Base-by-base conservation (phyloP, 768 basidiomycete genomes). In the Lepiota subincarnata region DNA sequence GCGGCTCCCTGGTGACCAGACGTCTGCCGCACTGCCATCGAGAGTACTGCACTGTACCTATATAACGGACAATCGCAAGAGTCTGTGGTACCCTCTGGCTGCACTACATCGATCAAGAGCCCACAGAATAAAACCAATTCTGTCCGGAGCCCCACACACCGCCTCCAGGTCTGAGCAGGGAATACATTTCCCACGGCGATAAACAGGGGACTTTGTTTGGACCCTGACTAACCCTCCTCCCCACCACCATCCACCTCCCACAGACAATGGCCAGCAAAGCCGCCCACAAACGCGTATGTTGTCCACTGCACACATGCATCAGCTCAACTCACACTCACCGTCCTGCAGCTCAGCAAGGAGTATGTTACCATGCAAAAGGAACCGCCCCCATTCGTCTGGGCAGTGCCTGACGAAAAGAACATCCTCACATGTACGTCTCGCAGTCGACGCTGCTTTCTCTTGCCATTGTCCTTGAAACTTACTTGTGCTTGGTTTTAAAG, bases 311-410 rank as follows among this genome's bases (percentile, higher is more conserved):
- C 45, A 43, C 35, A 41, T 22, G 34, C 49, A 48, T 58, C 6
- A 13, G 22, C 18, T n/a, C 1, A 16, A 7, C 37, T 16, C 40
- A 35, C 6, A 12, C 16, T 6, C 14, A 5, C 34, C 28, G 8
- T 26, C 22, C 31, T 37, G 49, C 66, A 91, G 89, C 81, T 92
- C 57, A 74, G 77, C 34, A 93, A 96, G 71, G 95, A 98, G 75
- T 94, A 87, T 71, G 82, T 89, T 62, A 75, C 81, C 45, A 96
- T 98, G 90, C 92, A 96, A 72, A 87, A 74, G 64, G 86, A 89
- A 56, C 92, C 96, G 12, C 96, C 96, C 1, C 96, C 96, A 56
- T 98, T 94, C 69, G 86, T 98, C 18, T 95, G 90, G 87, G 95
- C 96, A 36, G 80, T 80, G 26, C 96, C 96, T 12, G 94, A 97